A percentile compares a stretch with the other conserved stretches of the same genome.
These are phyloP conservation scores for Aspergillus sp. DNA, from an alignment of 2,329 filamentous ascomycete species.

Conservation along the genomic window DNA sequence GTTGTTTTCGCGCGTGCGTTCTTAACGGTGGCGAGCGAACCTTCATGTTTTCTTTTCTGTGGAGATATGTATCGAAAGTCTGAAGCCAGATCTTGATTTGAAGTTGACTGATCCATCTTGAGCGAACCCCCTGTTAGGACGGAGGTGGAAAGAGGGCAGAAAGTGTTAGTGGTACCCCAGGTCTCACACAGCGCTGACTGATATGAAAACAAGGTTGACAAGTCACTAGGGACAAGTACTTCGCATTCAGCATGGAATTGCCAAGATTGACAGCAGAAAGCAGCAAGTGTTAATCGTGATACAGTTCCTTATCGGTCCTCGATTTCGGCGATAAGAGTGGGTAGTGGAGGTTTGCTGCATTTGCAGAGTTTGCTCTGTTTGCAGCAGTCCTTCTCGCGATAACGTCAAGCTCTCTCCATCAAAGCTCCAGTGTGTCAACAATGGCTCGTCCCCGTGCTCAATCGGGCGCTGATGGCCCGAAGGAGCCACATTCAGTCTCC, in stretches of 20 bases:
- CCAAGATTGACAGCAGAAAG: background rate
- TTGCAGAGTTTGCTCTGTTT: constrained; percentile 27
- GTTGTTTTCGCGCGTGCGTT: constrained; percentile 2
- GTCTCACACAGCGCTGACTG: background rate
- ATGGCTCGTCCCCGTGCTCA: constrained; percentile 46
- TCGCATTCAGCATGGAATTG: background rate
- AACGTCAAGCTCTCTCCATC: constrained; percentile 2
- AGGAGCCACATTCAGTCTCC: constrained; percentile 77
- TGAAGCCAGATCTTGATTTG: too few species aligned
- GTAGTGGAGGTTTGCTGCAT: constrained; percentile 27
- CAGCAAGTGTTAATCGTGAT: background rate
- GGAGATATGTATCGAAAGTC: background rate
- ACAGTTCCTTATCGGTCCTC: background rate
- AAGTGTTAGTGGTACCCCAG: background rate
- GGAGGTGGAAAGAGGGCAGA: background rate
- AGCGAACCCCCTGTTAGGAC: background rate
- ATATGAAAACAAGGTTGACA: background rate
- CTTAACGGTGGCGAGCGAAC: background rate
- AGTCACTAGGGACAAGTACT: too few species aligned
- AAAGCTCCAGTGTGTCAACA: background rate
- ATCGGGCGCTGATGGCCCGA: constrained; percentile 48
- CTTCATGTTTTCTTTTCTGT: constrained; percentile 18
- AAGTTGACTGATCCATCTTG: background rate
- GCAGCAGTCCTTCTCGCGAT: constrained; percentile 9
- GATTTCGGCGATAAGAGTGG: background rate